Percentiles rank a stretch among this genome's conserved stretches.
Evolutionary conservation across 768 basidiomycete genomes (phyloP).

Genomic region (Leccinum rimulosum): DNA sequence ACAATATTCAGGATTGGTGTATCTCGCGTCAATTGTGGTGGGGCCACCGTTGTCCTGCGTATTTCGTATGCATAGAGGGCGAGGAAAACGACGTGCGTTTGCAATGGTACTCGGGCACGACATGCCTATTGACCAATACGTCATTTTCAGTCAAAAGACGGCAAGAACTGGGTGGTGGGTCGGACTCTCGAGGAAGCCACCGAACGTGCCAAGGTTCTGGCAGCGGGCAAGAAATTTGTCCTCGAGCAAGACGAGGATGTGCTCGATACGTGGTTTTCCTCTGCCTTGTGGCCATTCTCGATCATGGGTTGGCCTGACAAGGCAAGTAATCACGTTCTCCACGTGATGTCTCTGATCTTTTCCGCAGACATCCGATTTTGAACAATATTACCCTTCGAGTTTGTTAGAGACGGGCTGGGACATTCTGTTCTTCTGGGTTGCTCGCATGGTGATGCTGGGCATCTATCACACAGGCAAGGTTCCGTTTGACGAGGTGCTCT

Average conservation of each 20-base stretch:
- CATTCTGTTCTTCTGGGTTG: constrained; percentile 99
- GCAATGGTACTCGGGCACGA: neutral
- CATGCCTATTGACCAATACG: neutral
- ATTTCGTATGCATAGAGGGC: constrained; percentile 86
- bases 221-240: constrained; percentile 62
- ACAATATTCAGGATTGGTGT: constrained; percentile 97
- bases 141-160: constrained; percentile 53
- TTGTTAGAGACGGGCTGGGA: constrained; percentile 99
- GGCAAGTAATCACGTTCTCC: constrained; percentile 37
- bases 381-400: constrained; percentile 84
- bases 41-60: constrained; percentile 96
- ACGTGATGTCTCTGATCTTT: constrained; percentile 5
- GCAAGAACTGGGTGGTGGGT: constrained; percentile 90
- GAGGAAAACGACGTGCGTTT: constrained; percentile 57
- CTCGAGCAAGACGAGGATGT: constrained; percentile 96
- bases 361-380: constrained; percentile 67
- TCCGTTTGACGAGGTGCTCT: constrained; percentile 94
- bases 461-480: constrained; percentile 83
- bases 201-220: constrained; percentile 66
- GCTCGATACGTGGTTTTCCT: constrained; percentile 99
- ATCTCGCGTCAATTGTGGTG: constrained; percentile 99
- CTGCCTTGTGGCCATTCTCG: constrained; percentile 95
- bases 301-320: constrained; percentile 98
- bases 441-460: constrained; percentile 95
- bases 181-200: constrained; percentile 75